These are phyloP conservation scores for Dysphania ambrosioides DNA, from an alignment of 148 eudicot species.

Conservation along the genomic window DNA sequence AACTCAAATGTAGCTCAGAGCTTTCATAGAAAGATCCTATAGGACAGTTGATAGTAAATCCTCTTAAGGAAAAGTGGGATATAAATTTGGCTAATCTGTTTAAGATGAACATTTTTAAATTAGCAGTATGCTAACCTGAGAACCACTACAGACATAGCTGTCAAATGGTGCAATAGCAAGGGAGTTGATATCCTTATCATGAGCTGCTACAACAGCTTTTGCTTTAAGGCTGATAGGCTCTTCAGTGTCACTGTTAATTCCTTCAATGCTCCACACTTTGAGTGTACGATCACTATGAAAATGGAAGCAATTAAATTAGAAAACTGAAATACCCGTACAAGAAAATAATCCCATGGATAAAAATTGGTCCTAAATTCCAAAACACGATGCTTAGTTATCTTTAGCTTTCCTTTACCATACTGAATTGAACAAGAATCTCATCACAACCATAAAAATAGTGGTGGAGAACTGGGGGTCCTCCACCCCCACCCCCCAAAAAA, in stretches of 20 bases:
- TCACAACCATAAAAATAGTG: not conserved
- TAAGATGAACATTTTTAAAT: not conserved
- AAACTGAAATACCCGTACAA: not conserved
- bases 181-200: constrained; percentile 89
- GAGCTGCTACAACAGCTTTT: constrained; percentile 87
- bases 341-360: not conserved
- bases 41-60: not conserved
- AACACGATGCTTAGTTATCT: too few species aligned
- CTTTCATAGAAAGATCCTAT: not conserved
- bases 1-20: too few species aligned
- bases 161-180: constrained; percentile 88
- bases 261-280: constrained; percentile 87
- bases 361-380: not conserved
- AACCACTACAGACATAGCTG: constrained; percentile 85
- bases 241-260: constrained; percentile 38
- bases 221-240: constrained; percentile 57
- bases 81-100: not conserved
- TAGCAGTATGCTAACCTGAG: constrained; percentile 61
- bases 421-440: not conserved
- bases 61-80: too few species aligned
- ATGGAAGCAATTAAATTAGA: constrained; percentile 6
- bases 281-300: constrained; percentile 68
- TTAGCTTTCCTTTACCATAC: not conserved
- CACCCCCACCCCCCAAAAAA: too few species aligned
- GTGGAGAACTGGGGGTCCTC: too few species aligned